Evolutionary conservation across 441 rosid species (phyloP), one percentile per base, ranked within the genome.

Genomic region (Corymbia calophylla): DNA sequence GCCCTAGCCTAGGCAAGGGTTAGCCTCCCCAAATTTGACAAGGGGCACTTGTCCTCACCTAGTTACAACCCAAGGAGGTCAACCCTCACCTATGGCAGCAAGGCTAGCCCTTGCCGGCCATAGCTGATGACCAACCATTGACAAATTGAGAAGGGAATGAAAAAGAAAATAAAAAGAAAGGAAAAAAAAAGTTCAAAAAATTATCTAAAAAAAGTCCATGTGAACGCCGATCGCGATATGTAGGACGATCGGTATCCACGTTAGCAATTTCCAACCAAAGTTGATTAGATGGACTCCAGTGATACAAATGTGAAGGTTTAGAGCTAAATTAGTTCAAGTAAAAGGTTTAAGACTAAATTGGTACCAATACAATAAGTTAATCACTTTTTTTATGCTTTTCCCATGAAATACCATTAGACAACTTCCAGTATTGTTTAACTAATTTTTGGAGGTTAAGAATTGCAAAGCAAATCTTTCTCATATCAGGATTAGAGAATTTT

Each of bases 201-300:
- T 5, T 60, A 60, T 7, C 12, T 5, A 39, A 0, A 60, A 60
- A 60, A 11, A 4, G 62, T 58, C 10, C 66, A 60, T 0, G 0
- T 60, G 16, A 60, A 0, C 0, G 1, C 0, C 31, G 27, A 60
- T 60, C 16, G 12, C 0, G 1, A n/a, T 27, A 60, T 0, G 7
- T 27, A 60, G 15, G 1, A 60, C 12, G 7, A n/a, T 6, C 0
- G 12, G 4, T 11, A 13, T 11, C 11, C 31, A 60, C 4, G 12
- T 5, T 60, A 7, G 13, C 4, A 5, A 60, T 60, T 27, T 60
- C 1, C 3, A 12, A 11, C 8, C 27, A 25, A 60, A 60, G 27
- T 27, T 60, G 31, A 27, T 60, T 0, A 14, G 27, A 60, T 60
- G 2, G 12, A 27, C 4, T 60, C 31, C 11, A 60, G 11, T 11